Evolutionary conservation across 805 yeast genomes (phyloP).

Genomic region (Candida dajiaensis): DNA sequence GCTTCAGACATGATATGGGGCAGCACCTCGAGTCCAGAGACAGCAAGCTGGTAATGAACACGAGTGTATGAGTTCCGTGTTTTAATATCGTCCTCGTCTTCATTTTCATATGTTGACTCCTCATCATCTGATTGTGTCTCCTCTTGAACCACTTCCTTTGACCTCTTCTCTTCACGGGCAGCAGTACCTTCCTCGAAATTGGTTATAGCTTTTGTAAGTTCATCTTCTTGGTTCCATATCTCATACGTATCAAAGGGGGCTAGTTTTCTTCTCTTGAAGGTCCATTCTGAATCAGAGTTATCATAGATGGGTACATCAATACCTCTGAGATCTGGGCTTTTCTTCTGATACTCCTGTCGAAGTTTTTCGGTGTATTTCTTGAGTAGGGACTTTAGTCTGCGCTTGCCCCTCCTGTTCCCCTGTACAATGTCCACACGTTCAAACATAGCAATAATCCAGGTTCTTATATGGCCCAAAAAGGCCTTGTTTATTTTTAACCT

Average conservation of each 20-base stretch:
- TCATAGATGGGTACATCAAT: background rate
- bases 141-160: background rate
- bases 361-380: background rate
- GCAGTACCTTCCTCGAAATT: background rate
- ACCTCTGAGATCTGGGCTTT: background rate
- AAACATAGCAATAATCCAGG: background rate
- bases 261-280: constrained; percentile 2
- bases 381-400: background rate
- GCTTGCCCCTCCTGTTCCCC: background rate
- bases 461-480: no score
- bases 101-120: background rate
- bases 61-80: background rate
- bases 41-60: background rate
- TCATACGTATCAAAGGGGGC: constrained; percentile 20
- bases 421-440: background rate
- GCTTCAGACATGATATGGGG: constrained; percentile 4
- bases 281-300: constrained; percentile 2
- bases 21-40: constrained; percentile 12
- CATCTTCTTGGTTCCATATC: constrained; percentile 16
- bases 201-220: constrained; percentile 8
- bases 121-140: background rate
- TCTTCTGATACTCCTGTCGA: background rate
- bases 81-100: background rate
- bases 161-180: background rate
- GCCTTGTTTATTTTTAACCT: no score